These are phyloP conservation scores for Zymoseptoria ardabiliae DNA, from an alignment of 2,329 filamentous ascomycete species.

Conservation along the genomic window DNA sequence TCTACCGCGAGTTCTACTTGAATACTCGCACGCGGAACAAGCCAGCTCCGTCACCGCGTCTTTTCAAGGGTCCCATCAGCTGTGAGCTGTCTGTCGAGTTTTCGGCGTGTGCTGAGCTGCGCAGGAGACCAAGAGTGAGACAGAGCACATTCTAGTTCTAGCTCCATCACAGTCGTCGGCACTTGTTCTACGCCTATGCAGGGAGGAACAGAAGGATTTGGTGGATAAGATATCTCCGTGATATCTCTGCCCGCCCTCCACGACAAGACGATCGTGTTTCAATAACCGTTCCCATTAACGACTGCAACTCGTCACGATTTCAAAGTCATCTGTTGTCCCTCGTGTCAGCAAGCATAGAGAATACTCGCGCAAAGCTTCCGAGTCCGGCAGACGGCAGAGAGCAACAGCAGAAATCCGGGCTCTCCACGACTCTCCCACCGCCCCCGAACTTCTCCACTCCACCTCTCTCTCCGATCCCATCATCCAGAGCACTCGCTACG, in stretches of 20 bases:
- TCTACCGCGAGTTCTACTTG: neutral
- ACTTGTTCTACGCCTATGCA: neutral
- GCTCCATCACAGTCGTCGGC: neutral
- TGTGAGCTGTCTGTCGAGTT: neutral
- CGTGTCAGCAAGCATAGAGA: neutral
- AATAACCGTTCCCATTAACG: neutral
- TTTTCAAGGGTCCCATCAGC: neutral
- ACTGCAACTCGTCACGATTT: neutral
- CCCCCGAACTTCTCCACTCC: neutral
- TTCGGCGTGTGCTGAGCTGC: neutral
- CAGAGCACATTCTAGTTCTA: neutral
- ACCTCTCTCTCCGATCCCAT: neutral
- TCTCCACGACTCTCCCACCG: neutral
- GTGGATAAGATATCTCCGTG: neutral
- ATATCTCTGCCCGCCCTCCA: neutral
- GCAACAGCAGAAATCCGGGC: neutral
- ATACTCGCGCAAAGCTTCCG: neutral
- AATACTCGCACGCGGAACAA: neutral
- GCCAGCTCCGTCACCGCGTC: neutral
- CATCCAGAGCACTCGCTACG: neutral
- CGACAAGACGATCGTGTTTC: neutral
- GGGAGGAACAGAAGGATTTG: neutral
- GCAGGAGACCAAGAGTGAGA: neutral
- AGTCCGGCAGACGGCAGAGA: neutral
- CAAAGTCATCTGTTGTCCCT: neutral